These are phyloP conservation scores for Claviceps sp. DNA, from an alignment of 2,329 filamentous ascomycete genomes.

Conservation along the genomic window DNA sequence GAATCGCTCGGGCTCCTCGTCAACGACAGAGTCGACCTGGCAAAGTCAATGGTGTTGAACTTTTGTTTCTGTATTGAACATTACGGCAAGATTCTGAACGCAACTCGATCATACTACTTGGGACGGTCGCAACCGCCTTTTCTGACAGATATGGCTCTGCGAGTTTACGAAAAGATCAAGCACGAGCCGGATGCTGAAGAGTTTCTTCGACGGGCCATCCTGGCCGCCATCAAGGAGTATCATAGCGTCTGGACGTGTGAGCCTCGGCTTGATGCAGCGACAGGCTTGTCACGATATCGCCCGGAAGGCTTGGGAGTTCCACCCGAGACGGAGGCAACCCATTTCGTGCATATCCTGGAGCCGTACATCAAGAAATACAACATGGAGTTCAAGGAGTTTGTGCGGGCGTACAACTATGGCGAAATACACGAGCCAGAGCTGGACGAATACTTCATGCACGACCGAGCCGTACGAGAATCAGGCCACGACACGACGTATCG, in stretches of 20 bases:
- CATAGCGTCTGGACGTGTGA: slow-evolving; percentile 74
- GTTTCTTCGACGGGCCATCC: slow-evolving; percentile 65
- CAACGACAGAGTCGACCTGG: slow-evolving; percentile 72
- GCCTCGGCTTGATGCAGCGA: slow-evolving; percentile 64
- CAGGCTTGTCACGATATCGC: slow-evolving; percentile 72
- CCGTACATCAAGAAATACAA: slow-evolving; percentile 76
- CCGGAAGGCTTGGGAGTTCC: slow-evolving; percentile 76
- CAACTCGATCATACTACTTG: slow-evolving; percentile 91
- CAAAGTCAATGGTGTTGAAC: slow-evolving; percentile 89
- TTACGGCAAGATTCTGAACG: slow-evolving; percentile 97
- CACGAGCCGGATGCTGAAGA: slow-evolving; percentile 67
- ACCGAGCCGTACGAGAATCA: slow-evolving; percentile 88
- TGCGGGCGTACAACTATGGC: slow-evolving; percentile 73
- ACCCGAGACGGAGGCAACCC: slow-evolving; percentile 77
- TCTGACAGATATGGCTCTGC: slow-evolving; percentile 90
- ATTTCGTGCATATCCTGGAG: slow-evolving; percentile 71
- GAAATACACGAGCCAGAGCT: slow-evolving; percentile 71
- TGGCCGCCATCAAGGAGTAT: slow-evolving; percentile 96
- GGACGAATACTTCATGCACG: slow-evolving; percentile 91
- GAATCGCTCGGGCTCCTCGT: slow-evolving; percentile 79
- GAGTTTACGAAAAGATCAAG: slow-evolving; percentile 88
- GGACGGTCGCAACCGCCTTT: slow-evolving; percentile 91
- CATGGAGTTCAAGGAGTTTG: slow-evolving; percentile 74
- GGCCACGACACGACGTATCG: slow-evolving; percentile 95
- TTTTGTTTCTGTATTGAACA: slow-evolving; percentile 98